These are phyloP conservation scores for Nemania diffusa DNA, from an alignment of 2,329 filamentous ascomycete genomes.

Conservation along the genomic window DNA sequence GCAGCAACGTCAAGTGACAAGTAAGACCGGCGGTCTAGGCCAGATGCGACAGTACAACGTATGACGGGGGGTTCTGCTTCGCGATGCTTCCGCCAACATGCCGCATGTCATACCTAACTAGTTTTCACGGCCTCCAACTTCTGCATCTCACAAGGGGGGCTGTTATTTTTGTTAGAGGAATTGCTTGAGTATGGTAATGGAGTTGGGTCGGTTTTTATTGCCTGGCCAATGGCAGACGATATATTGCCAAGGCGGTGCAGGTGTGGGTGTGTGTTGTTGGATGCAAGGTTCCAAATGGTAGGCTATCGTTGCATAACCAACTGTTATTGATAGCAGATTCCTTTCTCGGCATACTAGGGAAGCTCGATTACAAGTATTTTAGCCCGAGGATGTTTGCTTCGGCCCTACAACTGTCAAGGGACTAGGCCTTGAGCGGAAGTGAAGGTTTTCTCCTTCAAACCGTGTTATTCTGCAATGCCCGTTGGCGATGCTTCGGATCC, in stretches of 20 bases:
- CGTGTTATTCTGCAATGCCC: background rate
- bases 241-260: slow-evolving; percentile 2
- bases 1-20: slow-evolving; percentile 15
- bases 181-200: background rate
- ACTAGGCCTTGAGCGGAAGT: slow-evolving; percentile 20
- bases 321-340: slow-evolving; percentile 10
- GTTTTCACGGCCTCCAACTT: slow-evolving; percentile 10
- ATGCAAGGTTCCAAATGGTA: slow-evolving; percentile 23
- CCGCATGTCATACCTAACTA: background rate
- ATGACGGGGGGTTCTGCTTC: background rate
- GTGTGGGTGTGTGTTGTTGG: slow-evolving; percentile 29
- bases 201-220: slow-evolving; percentile 3
- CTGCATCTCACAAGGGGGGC: slow-evolving; percentile 16
- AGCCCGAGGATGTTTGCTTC: slow-evolving; percentile 22
- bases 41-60: slow-evolving; percentile 8
- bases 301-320: slow-evolving; percentile 21
- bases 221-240: slow-evolving; percentile 14
- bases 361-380: background rate
- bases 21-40: slow-evolving; percentile 11
- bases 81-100: slow-evolving; percentile 4
- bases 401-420: slow-evolving; percentile 3
- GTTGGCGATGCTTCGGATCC: background rate
- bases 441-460: slow-evolving; percentile 2
- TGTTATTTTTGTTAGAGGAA: slow-evolving; percentile 20
- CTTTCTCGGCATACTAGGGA: slow-evolving; percentile 11